Evolutionary conservation across 2,329 filamentous ascomycete genomes (phyloP).

Genomic region (Colletotrichum sp.): DNA sequence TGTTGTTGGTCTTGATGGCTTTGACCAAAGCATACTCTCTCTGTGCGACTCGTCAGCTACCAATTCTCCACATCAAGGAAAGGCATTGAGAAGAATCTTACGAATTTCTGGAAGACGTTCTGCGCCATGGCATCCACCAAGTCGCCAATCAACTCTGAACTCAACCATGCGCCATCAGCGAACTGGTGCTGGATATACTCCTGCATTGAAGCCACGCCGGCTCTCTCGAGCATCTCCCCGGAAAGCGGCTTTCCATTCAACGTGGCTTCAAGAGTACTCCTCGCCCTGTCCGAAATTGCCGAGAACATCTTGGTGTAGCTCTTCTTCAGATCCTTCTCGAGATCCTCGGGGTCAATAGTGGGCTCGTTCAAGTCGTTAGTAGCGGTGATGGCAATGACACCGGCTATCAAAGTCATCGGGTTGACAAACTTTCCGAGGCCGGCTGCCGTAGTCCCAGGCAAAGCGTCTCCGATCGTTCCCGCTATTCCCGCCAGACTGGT

Average conservation of each 20-base stretch:
- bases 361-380: neutral
- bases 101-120: neutral
- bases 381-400: neutral
- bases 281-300: neutral
- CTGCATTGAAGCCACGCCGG: neutral
- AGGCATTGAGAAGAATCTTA: fast-evolving
- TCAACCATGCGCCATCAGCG: neutral
- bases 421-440: neutral
- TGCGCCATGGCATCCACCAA: neutral
- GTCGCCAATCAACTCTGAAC: neutral
- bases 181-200: neutral
- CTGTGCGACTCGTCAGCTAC: neutral
- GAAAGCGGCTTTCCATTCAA: neutral
- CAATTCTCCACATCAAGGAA: fast-evolving
- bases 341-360: neutral
- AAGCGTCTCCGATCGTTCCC: neutral
- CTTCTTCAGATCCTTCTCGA: neutral
- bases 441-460: neutral
- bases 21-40: neutral
- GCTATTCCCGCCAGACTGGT: neutral
- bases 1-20: neutral
- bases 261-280: neutral
- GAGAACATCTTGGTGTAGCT: neutral
- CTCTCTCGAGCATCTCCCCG: neutral
- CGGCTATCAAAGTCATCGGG: neutral